Percentiles rank a stretch among this genome's conserved stretches.
phyloP scores from a whole-genome alignment of 495 filamentous ascomycete genomes.

The Amorphotheca resinae region DNA sequence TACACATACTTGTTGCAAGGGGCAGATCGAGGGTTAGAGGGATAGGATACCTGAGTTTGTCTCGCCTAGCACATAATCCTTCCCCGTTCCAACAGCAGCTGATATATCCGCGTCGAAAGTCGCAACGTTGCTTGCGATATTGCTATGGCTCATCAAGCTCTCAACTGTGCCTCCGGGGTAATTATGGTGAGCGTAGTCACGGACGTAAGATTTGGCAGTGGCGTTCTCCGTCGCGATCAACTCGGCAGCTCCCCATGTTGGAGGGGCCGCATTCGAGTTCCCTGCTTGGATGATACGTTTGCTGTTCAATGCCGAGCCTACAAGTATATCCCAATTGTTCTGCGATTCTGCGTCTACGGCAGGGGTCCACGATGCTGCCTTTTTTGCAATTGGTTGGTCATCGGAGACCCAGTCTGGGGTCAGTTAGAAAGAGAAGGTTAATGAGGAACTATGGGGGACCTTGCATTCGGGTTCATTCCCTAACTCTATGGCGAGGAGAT shows the following conservation, averaged over 20 bases:
- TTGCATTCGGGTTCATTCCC: constrained; percentile 51
- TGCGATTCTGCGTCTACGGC: constrained; percentile 40
- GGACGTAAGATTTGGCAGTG: constrained; percentile 35
- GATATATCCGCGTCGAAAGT: constrained; percentile 37
- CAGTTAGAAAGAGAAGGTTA: constrained; percentile 4
- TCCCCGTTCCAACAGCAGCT: constrained; percentile 31
- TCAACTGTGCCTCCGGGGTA: constrained; percentile 42
- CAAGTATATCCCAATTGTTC: constrained; percentile 38
- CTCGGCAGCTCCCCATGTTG: constrained; percentile 37
- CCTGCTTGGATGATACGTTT: constrained; percentile 41
- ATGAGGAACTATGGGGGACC: constrained; percentile 17
- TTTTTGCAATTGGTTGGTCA: constrained; percentile 36
- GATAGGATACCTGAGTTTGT: constrained; percentile 39
- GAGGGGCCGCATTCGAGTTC: constrained; percentile 42
- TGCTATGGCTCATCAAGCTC: constrained; percentile 39
- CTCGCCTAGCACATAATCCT: constrained; percentile 46
- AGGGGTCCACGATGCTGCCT: constrained; percentile 38
- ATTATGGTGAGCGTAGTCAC: constrained; percentile 45
- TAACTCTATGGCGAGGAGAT: constrained; percentile 45
- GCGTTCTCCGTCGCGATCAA: constrained; percentile 36
- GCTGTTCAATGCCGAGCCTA: constrained; percentile 34
- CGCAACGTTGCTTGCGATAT: constrained; percentile 33
- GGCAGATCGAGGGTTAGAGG: too few relatives aligned
- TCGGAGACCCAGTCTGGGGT: constrained; percentile 29
- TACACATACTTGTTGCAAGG: too few relatives aligned